Percentiles rank a stretch among this genome's conserved stretches.
phyloP scores from a whole-genome alignment of 2,329 filamentous ascomycete genomes.

The Coniochaeta prunicola region DNA sequence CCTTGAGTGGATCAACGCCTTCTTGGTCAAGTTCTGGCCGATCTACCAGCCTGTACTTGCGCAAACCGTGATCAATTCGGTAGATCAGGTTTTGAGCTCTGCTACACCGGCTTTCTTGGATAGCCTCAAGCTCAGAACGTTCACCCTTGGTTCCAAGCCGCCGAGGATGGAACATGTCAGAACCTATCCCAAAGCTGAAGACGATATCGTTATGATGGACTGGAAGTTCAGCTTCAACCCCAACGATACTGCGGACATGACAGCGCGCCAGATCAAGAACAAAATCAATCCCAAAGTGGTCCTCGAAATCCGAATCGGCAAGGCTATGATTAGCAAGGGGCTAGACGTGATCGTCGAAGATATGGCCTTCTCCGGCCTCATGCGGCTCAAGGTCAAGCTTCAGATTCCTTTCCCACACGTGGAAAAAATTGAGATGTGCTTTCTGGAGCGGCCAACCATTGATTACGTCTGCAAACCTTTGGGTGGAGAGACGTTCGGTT shows the following conservation, averaged over 20 bases:
- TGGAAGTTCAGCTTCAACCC: constrained; percentile 99
- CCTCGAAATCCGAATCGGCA: constrained; percentile 88
- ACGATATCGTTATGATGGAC: constrained; percentile 96
- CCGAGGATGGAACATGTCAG: constrained; percentile 96
- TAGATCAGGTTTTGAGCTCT: constrained; percentile 91
- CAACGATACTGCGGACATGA: constrained; percentile 89
- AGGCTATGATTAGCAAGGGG: constrained; percentile 94
- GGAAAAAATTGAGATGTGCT: constrained; percentile 90
- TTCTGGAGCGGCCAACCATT: constrained; percentile 79
- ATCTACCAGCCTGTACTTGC: constrained; percentile 95
- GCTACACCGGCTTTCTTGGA: constrained; percentile 89
- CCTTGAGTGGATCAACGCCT: constrained; percentile 98
- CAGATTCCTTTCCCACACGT: constrained; percentile 94
- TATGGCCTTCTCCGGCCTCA: constrained; percentile 90
- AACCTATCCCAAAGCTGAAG: constrained; percentile 91
- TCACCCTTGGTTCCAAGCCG: constrained; percentile 89
- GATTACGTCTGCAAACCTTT: constrained; percentile 98
- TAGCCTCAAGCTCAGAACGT: constrained; percentile 86
- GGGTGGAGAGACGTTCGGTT: constrained; percentile 89
- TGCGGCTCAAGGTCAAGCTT: constrained; percentile 96
- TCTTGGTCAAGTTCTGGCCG: constrained; percentile 97
- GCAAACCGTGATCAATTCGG: constrained; percentile 84
- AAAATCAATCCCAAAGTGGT: constrained; percentile 97
- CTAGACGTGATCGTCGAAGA: constrained; percentile 97
- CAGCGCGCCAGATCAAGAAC: constrained; percentile 79